Percentiles rank a stretch among this genome's conserved stretches.
Evolutionary conservation across 2,329 filamentous ascomycete genomes (phyloP).

Genomic region (Cladosporium sphaerospermum): DNA sequence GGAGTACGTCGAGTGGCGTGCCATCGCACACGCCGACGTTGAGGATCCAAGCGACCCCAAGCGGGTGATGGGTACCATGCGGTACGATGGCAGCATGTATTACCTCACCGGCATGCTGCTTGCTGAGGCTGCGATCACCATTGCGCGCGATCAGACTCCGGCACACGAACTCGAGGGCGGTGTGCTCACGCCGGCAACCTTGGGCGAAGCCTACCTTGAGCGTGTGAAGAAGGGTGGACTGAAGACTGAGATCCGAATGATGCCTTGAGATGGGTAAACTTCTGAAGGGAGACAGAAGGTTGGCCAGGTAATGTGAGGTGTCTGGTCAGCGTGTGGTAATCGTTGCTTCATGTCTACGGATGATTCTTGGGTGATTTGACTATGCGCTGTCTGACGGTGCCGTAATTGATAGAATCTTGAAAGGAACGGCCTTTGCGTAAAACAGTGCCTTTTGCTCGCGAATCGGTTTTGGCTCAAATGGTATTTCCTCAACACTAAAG

Average conservation of each 20-base stretch:
- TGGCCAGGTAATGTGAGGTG: no score
- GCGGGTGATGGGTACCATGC: conserved; percentile 51
- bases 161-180: conserved; percentile 56
- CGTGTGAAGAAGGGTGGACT: conserved; percentile 56
- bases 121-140: conserved; percentile 57
- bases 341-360: no score
- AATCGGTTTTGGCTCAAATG: conserved; percentile 26
- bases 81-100: conserved; percentile 59
- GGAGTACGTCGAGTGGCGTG: conserved; percentile 59
- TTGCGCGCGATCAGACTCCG: conserved; percentile 52
- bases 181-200: conserved; percentile 63
- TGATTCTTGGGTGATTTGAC: no score
- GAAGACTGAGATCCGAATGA: conserved; percentile 46
- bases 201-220: conserved; percentile 63
- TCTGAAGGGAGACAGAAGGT: no score
- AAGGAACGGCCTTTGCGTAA: conserved; percentile 29
- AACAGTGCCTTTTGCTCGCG: conserved; percentile 30
- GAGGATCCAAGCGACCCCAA: conserved; percentile 39
- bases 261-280: conserved; percentile 20
- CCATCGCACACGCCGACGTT: conserved; percentile 56
- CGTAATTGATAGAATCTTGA: conserved; percentile 25
- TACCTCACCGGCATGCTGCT: conserved; percentile 59
- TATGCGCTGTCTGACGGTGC: background rate
- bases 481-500: conserved; percentile 27
- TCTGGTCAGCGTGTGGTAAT: no score